Evolutionary conservation across 2,329 filamentous ascomycete species (phyloP).

Genomic region (Aureobasidium pullulans): DNA sequence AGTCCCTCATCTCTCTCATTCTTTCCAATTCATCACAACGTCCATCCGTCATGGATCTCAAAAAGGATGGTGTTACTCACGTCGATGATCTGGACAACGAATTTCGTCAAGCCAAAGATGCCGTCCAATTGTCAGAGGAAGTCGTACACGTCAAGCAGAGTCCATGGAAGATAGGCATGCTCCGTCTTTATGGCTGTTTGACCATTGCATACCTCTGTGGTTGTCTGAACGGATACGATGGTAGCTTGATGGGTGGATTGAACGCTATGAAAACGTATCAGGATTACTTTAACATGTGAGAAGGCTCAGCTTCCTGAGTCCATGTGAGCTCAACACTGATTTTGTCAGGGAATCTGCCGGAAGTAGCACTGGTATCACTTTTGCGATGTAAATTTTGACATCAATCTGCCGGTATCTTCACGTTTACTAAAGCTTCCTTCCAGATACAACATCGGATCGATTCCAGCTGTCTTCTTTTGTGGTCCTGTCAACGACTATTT

Average conservation of each 20-base stretch:
- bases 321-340: not conserved
- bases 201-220: constrained; percentile 7
- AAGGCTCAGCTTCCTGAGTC: not conserved
- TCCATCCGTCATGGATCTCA: not conserved
- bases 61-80: constrained; percentile 1
- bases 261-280: not conserved
- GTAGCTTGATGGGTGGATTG: constrained; percentile 6
- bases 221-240: constrained; percentile 12
- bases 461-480: constrained; percentile 33
- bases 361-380: constrained; percentile 38
- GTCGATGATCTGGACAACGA: not conserved
- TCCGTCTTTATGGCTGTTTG: constrained; percentile 1
- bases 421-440: constrained; percentile 16
- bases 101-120: not conserved
- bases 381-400: constrained; percentile 42
- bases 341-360: not conserved
- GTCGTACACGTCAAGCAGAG: constrained; percentile 1
- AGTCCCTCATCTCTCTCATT: not conserved
- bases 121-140: constrained; percentile 3
- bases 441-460: constrained; percentile 33
- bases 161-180: constrained; percentile 2
- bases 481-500: constrained; percentile 9
- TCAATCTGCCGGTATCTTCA: constrained; percentile 33
- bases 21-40: not conserved
- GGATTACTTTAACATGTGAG: constrained; percentile 1